A percentile compares a stretch with the other conserved stretches of the same genome.
These are phyloP conservation scores for Russula brevipes DNA, from an alignment of 768 basidiomycete genomes.

Conservation along the genomic window DNA sequence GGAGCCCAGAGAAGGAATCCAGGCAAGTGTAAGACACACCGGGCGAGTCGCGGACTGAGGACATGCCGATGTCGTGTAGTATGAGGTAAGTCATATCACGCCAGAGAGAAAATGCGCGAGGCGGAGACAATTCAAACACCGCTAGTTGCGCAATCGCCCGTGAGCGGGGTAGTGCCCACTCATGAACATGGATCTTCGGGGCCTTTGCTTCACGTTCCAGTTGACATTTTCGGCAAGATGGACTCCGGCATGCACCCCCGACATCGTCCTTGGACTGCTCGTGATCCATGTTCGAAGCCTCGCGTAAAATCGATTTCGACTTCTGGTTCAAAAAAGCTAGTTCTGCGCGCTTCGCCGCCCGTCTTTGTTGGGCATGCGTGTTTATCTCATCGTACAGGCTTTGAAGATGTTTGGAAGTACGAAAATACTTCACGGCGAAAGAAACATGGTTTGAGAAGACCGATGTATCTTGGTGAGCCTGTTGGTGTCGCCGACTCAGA, in stretches of 20 bases:
- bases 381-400: background rate
- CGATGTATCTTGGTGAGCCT: background rate
- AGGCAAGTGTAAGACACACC: background rate
- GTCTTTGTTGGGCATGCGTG: background rate
- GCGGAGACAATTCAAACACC: constrained; percentile 15
- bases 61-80: constrained; percentile 9
- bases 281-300: background rate
- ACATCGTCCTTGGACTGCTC: background rate
- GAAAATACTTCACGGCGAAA: constrained; percentile 14
- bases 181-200: constrained; percentile 5
- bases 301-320: background rate
- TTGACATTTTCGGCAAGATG: constrained; percentile 1
- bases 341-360: background rate
- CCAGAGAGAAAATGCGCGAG: constrained; percentile 15
- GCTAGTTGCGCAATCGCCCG: background rate
- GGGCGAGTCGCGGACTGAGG: background rate
- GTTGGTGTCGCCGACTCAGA: constrained; percentile 1
- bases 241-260: background rate
- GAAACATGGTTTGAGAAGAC: constrained; percentile 12
- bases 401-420: background rate
- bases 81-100: constrained; percentile 9
- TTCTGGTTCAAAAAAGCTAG: background rate
- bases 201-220: background rate
- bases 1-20: constrained; percentile 10
- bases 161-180: constrained; percentile 14